Evolutionary conservation across 768 basidiomycete genomes (phyloP).

Genomic region (Lactarius hatsudake): DNA sequence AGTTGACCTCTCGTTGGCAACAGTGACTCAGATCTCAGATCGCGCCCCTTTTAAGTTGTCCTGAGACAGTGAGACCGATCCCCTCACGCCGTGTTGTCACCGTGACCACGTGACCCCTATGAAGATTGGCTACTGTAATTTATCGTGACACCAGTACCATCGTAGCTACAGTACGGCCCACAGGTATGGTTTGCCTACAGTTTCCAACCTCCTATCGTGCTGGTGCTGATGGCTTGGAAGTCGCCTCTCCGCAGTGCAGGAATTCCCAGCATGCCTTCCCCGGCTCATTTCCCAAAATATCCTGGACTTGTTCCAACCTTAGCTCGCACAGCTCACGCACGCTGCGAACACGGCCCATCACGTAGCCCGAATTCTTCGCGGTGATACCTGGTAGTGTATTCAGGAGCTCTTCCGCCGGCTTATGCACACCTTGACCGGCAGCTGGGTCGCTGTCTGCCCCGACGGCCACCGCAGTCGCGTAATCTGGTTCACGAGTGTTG

Average conservation of each 20-base stretch:
- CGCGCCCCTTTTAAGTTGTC: too few relatives aligned
- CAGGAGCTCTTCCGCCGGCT: constrained; percentile 78
- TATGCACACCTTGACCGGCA: constrained; percentile 65
- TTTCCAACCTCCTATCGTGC: background rate
- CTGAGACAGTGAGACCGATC: too few relatives aligned
- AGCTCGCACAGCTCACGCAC: constrained; percentile 74
- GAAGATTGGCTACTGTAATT: too few relatives aligned
- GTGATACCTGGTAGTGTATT: constrained; percentile 81
- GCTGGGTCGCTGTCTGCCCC: constrained; percentile 78
- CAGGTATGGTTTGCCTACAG: background rate
- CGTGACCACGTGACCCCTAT: background rate
- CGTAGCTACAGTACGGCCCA: background rate
- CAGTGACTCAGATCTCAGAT: background rate
- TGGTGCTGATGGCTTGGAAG: background rate
- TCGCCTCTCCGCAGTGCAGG: constrained; percentile 63
- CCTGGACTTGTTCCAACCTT: constrained; percentile 58
- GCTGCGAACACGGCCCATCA: constrained; percentile 77
- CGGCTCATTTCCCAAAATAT: constrained; percentile 74
- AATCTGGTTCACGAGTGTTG: constrained; percentile 78
- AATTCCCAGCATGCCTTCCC: constrained; percentile 82
- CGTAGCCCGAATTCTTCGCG: constrained; percentile 78
- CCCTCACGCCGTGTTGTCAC: too few relatives aligned
- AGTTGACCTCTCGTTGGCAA: background rate
- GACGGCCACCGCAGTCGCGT: constrained; percentile 66
- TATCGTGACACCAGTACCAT: too few relatives aligned